Percentiles rank a stretch among this genome's conserved stretches.
Evolutionary conservation across 2,329 filamentous ascomycete genomes (phyloP).

Genomic region (Aureobasidium vineae): DNA sequence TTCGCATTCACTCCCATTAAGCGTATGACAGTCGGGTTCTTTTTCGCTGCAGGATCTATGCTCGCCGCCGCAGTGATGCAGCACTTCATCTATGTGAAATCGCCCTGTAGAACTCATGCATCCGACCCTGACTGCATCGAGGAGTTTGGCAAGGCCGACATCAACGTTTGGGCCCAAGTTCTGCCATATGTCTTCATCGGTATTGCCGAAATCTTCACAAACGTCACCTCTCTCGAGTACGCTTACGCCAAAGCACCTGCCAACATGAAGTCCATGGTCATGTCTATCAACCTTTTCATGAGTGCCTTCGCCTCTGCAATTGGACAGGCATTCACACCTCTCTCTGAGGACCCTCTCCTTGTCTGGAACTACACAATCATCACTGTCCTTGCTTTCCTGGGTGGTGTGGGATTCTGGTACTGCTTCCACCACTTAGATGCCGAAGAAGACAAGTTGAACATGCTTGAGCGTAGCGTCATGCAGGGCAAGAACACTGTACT

Average conservation of each 20-base stretch:
- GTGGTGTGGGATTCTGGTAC: conserved; percentile 66
- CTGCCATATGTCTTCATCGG: conserved; percentile 48
- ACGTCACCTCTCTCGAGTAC: conserved; percentile 47
- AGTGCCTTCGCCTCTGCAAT: conserved; percentile 59
- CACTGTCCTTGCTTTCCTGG: conserved; percentile 61
- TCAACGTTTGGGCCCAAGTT: conserved; percentile 47
- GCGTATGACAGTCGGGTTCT: conserved; percentile 53
- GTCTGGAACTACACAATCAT: conserved; percentile 67
- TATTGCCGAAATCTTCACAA: conserved; percentile 45
- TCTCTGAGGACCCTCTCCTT: conserved; percentile 62
- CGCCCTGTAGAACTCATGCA: conserved; percentile 48
- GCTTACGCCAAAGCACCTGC: conserved; percentile 49
- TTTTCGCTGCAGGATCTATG: conserved; percentile 55
- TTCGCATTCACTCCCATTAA: conserved; percentile 52
- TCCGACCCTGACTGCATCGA: conserved; percentile 12
- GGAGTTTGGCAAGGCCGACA: conserved; percentile 27
- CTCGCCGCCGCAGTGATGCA: conserved; percentile 56
- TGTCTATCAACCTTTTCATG: conserved; percentile 59
- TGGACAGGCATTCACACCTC: conserved; percentile 60
- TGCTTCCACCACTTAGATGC: conserved; percentile 64
- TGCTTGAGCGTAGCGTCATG: conserved; percentile 41
- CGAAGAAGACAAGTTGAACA: conserved; percentile 68
- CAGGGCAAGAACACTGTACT: not conserved
- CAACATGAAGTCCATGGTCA: conserved; percentile 50
- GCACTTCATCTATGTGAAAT: conserved; percentile 54